Conservation (phyloP, 2,329 filamentous ascomycete genomes). For the Colletotrichum sp. region DNA sequence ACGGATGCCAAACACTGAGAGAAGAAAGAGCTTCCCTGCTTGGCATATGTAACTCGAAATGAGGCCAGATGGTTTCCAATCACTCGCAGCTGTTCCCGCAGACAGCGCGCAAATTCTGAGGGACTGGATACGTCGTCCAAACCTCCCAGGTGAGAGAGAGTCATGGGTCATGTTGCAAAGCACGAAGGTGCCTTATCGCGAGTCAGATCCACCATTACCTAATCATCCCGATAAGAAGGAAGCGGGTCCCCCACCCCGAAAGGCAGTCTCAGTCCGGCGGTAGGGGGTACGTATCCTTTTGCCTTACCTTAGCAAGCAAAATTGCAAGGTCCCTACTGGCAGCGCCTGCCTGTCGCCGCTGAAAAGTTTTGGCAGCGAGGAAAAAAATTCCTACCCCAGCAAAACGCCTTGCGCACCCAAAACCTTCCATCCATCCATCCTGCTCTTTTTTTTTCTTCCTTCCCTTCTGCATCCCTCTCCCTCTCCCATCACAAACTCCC, state of each 20-base stretch:
- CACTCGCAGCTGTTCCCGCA: neutral
- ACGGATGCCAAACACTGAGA: neutral
- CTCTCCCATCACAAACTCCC: slow-evolving; percentile 15
- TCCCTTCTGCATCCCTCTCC: slow-evolving; percentile 15
- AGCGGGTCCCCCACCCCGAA: neutral
- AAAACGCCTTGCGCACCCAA: slow-evolving; percentile 7
- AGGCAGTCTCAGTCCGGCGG: neutral
- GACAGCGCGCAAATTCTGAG: neutral
- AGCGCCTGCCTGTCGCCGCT: slow-evolving; percentile 4
- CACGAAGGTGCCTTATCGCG: slow-evolving; percentile 16
- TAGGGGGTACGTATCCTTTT: slow-evolving; percentile 12
- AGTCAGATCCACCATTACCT: slow-evolving; percentile 11
- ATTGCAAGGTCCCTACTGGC: neutral
- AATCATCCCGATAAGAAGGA: neutral
- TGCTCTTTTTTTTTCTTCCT: neutral
- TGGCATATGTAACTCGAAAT: neutral
- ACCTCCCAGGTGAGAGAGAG: slow-evolving; percentile 4
- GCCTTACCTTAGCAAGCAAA: slow-evolving; percentile 14
- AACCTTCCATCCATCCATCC: slow-evolving; percentile 13
- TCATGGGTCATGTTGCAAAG: slow-evolving; percentile 4
- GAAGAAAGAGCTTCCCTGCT: neutral
- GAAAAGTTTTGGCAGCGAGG: slow-evolving; percentile 18
- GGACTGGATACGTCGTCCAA: neutral
- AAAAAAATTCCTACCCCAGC: slow-evolving; percentile 20
- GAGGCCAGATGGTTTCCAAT: neutral